Evolutionary conservation across 2,329 filamentous ascomycete species (phyloP), one percentile per base, ranked within the genome.

Genomic region (Penicillium thymicola): DNA sequence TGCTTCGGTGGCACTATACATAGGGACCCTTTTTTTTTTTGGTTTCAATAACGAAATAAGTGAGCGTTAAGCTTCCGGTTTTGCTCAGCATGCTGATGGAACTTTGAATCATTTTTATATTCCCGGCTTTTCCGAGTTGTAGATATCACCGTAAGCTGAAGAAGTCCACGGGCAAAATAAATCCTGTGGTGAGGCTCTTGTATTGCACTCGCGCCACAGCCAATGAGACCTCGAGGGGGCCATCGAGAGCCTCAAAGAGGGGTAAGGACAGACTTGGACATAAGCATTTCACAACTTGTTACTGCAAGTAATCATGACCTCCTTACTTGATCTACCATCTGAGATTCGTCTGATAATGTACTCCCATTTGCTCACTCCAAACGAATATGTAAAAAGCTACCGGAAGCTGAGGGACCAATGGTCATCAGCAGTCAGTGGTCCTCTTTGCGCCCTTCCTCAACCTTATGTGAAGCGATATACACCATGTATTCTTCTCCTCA

Each of bases 381-480:
- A 49, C 21, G 46, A 49, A 49, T 49, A 49, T 21, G 46, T 49
- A n/a, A 49, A 49, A 7, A 30, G 34, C 34, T 40, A 49, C 21
- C 23, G 5, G 21, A 49, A 49, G n/a, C 34, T 49, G 11, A 7
- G 7, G 2, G 34, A 48, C 11, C 28, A 11, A 25, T 14, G 7
- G 23, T 16, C 46, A 18, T 18, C 32, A 27, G 2, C 23, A 1
- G 9, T 2, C 11, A 5, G 16, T 4, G 46, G 34, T 28, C 46
- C 46, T 14, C 23, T 40, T 27, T 49, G 46, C 13, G 4, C 34
- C 5, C 3, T 38, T 40, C 46, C 46, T 49, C 46, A 34, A 28
- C 36, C 34, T 28, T 28, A 49, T 30, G 34, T 49, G 23, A 27
- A 49, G 46, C 46, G 23, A 49, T 40, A 40, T 28, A 40, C 46